A percentile compares a stretch with the other conserved stretches of the same genome.
Conservation (phyloP, 192 early-diverging fungal genomes). For the Pilaira anomala region DNA sequence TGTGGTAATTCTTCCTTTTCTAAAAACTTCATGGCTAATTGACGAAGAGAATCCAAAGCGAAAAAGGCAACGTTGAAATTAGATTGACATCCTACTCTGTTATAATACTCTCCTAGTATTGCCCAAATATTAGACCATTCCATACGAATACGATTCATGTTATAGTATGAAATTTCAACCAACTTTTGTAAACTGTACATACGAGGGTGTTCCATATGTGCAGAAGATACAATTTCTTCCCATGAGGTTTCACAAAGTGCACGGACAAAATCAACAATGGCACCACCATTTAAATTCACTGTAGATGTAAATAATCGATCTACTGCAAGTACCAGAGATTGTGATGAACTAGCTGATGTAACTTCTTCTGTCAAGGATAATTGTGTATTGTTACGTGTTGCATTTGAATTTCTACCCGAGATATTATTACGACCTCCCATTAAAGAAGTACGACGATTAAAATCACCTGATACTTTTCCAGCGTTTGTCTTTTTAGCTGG, state of each 20-base stretch:
- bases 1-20: slow-evolving; percentile 93
- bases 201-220: slow-evolving; percentile 58
- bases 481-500: not conserved
- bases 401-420: not conserved
- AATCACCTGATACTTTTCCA: slow-evolving; percentile 10
- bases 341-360: slow-evolving; percentile 57
- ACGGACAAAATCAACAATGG: slow-evolving; percentile 87
- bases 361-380: slow-evolving; percentile 39
- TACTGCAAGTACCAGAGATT: slow-evolving; percentile 72
- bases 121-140: slow-evolving; percentile 95
- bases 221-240: slow-evolving; percentile 79
- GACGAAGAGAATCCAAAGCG: slow-evolving; percentile 88
- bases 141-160: slow-evolving; percentile 92
- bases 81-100: slow-evolving; percentile 82
- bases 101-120: slow-evolving; percentile 79
- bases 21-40: slow-evolving; percentile 90
- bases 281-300: slow-evolving; percentile 70
- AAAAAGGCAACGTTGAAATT: slow-evolving; percentile 81
- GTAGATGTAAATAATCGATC: slow-evolving; percentile 86
- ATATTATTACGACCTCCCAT: not conserved
- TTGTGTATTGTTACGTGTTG: slow-evolving; percentile 4
- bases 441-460: slow-evolving; percentile 15
- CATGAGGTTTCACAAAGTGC: slow-evolving; percentile 82
- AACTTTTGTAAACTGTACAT: slow-evolving; percentile 93
- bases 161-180: slow-evolving; percentile 96